phyloP scores from a whole-genome alignment of 495 filamentous ascomycete species.

The Penicillium canariense region DNA sequence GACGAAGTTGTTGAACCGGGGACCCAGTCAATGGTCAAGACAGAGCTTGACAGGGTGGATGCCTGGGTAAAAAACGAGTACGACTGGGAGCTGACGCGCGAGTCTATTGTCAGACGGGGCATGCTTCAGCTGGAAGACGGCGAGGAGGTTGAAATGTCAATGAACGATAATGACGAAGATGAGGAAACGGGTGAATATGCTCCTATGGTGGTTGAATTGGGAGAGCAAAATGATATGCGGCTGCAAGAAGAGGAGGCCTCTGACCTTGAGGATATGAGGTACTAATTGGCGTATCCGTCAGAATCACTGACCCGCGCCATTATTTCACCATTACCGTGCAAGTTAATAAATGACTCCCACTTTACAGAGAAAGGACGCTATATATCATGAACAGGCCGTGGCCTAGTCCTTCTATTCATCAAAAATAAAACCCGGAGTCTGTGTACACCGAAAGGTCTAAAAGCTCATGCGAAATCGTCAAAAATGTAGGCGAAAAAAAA shows the following conservation, averaged over 20 bases:
- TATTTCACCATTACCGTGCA: not conserved
- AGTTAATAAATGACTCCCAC: not conserved
- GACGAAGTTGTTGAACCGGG: slow-evolving; percentile 38
- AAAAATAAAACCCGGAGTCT: not conserved
- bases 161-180: slow-evolving; percentile 71
- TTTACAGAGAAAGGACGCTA: not conserved
- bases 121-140: slow-evolving; percentile 72
- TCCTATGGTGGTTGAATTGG: slow-evolving; percentile 69
- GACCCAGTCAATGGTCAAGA: slow-evolving; percentile 37
- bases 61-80: slow-evolving; percentile 53
- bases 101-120: slow-evolving; percentile 57
- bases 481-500: too few relatives aligned
- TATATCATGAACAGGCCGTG: not conserved
- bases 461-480: not conserved
- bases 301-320: not conserved
- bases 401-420: not conserved
- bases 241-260: not conserved
- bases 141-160: slow-evolving; percentile 75
- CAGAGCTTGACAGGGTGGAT: slow-evolving; percentile 56
- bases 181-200: slow-evolving; percentile 86
- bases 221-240: not conserved
- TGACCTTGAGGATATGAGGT: slow-evolving; percentile 12
- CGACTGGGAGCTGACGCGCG: slow-evolving; percentile 63
- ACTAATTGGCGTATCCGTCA: slow-evolving; percentile 1
- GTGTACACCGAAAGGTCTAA: not conserved